phyloP scores from a whole-genome alignment of 2,329 filamentous ascomycete species.

The Colletotrichum somersetense region DNA sequence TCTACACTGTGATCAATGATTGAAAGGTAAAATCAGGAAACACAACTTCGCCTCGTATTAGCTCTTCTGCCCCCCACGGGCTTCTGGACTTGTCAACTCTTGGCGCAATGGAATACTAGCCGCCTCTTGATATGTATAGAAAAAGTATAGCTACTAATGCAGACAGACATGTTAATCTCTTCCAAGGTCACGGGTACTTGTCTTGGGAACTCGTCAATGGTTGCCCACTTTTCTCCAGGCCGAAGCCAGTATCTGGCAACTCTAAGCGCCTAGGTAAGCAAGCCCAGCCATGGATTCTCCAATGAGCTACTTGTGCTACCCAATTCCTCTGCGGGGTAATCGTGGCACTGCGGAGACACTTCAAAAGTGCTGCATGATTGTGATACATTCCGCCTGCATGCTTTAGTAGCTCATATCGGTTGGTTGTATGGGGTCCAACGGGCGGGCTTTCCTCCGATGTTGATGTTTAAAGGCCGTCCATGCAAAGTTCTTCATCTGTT shows the following conservation, averaged over 20 bases:
- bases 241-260: not conserved
- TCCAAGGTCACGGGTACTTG: not conserved
- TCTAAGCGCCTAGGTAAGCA: constrained; percentile 6
- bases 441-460: not conserved
- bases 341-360: not conserved
- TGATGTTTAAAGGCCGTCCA: not conserved
- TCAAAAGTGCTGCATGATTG: not conserved
- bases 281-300: not conserved
- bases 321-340: constrained; percentile 26
- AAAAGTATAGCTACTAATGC: not conserved
- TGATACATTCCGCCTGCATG: not conserved
- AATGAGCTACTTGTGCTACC: not conserved
- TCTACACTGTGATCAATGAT: too few relatives aligned
- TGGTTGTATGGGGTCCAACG: not conserved
- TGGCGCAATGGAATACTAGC: not conserved
- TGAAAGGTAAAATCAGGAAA: too few relatives aligned
- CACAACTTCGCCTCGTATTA: not conserved
- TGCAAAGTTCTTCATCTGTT: not conserved
- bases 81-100: not conserved
- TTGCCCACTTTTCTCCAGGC: too few relatives aligned
- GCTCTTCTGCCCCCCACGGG: too few relatives aligned
- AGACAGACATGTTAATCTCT: too few relatives aligned
- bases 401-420: not conserved
- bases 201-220: not conserved
- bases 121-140: too few relatives aligned